phyloP scores from a whole-genome alignment of 2,329 filamentous ascomycete species.

The Colletotrichum sp. region DNA sequence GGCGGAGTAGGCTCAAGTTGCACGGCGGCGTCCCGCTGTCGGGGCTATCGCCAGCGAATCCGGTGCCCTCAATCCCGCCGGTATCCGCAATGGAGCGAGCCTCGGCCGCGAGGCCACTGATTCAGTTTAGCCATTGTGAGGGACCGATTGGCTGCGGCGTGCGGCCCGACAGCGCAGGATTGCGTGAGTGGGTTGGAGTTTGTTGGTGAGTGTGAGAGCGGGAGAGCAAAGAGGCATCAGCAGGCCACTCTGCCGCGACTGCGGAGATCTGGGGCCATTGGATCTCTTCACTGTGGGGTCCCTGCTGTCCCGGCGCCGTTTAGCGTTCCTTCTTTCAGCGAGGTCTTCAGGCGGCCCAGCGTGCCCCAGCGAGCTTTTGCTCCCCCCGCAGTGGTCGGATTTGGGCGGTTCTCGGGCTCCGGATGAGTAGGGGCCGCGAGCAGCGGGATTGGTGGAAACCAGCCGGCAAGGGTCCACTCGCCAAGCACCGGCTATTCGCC shows the following conservation, averaged over 20 bases:
- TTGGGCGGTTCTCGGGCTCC: slow-evolving; percentile 21
- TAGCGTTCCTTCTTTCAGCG: neutral
- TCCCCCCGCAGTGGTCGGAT: neutral
- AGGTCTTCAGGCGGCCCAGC: neutral
- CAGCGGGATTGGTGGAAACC: slow-evolving; percentile 9
- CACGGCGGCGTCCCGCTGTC: slow-evolving; percentile 11
- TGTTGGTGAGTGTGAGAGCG: neutral
- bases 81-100: slow-evolving; percentile 10
- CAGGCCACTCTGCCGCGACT: neutral
- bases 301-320: neutral
- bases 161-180: slow-evolving; percentile 6
- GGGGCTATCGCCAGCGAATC: slow-evolving; percentile 9
- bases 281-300: neutral
- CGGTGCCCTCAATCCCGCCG: slow-evolving; percentile 12
- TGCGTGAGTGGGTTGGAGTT: neutral
- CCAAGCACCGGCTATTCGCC: slow-evolving; percentile 4
- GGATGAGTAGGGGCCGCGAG: slow-evolving; percentile 11
- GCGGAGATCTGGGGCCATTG: slow-evolving; percentile 4
- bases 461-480: neutral
- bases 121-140: slow-evolving; percentile 15
- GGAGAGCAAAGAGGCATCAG: neutral
- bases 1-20: neutral
- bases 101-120: slow-evolving; percentile 12
- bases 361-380: neutral
- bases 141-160: slow-evolving; percentile 8